Evolutionary conservation across 2,329 filamentous ascomycete species (phyloP).

Genomic region (Neocucurbitaria cava): DNA sequence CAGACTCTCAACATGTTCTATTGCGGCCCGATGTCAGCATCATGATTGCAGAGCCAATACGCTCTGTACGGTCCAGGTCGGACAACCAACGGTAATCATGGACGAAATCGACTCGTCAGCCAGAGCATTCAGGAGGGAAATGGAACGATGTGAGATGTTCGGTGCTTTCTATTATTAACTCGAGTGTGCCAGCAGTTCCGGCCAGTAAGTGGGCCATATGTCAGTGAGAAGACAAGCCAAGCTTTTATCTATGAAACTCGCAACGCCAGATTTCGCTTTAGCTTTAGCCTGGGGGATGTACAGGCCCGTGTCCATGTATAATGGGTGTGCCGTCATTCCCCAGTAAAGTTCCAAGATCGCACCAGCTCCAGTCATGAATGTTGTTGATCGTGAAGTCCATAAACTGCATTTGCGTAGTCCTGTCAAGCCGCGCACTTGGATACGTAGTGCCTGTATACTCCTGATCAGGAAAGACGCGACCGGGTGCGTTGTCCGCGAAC

Average conservation of each 20-base stretch:
- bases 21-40: background rate
- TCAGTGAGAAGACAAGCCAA: background rate
- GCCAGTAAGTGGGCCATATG: background rate
- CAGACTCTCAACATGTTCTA: background rate
- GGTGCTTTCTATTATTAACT: background rate
- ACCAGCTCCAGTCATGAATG: constrained; percentile 47
- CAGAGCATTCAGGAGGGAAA: too few relatives aligned
- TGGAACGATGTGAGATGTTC: background rate
- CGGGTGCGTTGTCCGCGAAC: constrained; percentile 34
- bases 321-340: constrained; percentile 25
- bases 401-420: constrained; percentile 41
- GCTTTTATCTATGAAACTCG: background rate
- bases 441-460: constrained; percentile 22
- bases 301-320: constrained; percentile 9
- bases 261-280: background rate
- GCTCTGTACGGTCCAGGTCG: background rate
- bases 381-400: constrained; percentile 48
- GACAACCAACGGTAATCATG: background rate
- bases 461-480: constrained; percentile 30
- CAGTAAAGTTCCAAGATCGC: constrained; percentile 38
- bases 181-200: background rate
- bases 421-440: constrained; percentile 31
- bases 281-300: constrained; percentile 1
- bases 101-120: background rate
- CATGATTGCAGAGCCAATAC: background rate